Evolutionary conservation across 225 moss, liverwort and hornwort species (phyloP), one percentile per base, ranked within the genome.

Genomic region (Anthoceros angustus): DNA sequence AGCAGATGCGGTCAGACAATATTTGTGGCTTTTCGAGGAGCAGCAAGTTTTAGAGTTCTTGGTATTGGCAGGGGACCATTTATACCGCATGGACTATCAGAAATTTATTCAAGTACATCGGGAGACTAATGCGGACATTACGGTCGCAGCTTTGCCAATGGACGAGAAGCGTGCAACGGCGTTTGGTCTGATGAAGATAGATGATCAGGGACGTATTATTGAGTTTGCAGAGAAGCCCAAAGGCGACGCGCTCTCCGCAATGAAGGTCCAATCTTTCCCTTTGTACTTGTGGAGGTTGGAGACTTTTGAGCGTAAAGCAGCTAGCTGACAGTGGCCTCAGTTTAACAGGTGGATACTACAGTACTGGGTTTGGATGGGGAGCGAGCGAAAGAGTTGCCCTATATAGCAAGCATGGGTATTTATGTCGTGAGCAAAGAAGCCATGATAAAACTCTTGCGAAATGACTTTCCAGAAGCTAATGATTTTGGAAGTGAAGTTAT

Each of bases 401-500:
- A 89, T 75, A 98, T 98, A 71, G 98, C 98, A 8, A 92, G 87
- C 55, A 98, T 98, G 98, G 98, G 98, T 25, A 98, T 98, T 55
- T 98, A 98, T 70, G 98, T 98, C 25, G 98, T 98, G 21, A 98
- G 87, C 62, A 98, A 98, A 66, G 88, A 98, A 40, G 87, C 83
- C 48, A 92, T 98, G 98, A 83, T 98, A 16, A 82, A 78, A 45
- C 68, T 98, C 39, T 80, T 98, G 16, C 89, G 92, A 15, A 81
- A 84, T 11, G 72, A 87, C 42, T 98, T 92, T 48, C 98, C 98
- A 10, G 80, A 84, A 61, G 92, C 98, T 0, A 98, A 98, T 40
- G 98, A 98, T 70, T 98, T 98, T 64, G 98, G 92, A 41, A 98
- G 98, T 46, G 98, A 98, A 75, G 98, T 98, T 23, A 98, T 98